Evolutionary conservation across 495 filamentous ascomycete species (phyloP).

Genomic region (Zalerion maritima): DNA sequence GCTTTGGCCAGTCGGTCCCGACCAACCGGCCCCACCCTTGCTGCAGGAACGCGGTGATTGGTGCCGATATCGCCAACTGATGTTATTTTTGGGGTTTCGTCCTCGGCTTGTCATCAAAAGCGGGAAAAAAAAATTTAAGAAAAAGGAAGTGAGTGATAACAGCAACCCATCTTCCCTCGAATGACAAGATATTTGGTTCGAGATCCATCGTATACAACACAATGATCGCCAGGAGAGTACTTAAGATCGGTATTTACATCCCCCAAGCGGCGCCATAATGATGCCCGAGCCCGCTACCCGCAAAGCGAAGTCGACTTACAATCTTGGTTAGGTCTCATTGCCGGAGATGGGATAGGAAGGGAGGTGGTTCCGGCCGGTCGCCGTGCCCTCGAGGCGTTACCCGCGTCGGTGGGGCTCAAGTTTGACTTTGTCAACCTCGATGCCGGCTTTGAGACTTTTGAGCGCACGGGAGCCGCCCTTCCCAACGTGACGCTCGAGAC

Average conservation of each 20-base stretch:
- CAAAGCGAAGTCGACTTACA: background rate
- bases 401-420: constrained; percentile 64
- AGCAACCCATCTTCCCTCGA: no score
- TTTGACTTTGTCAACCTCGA: constrained; percentile 89
- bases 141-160: constrained; percentile 18
- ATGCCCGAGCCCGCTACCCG: constrained; percentile 1
- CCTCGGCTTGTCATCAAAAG: no score
- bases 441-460: constrained; percentile 86
- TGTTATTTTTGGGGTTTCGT: background rate
- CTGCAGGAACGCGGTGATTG: no score
- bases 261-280: background rate
- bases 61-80: no score
- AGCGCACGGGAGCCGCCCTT: constrained; percentile 71
- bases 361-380: constrained; percentile 96
- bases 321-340: constrained; percentile 63
- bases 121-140: background rate
- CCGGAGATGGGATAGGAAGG: constrained; percentile 94
- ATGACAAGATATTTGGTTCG: no score
- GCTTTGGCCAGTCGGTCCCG: no score
- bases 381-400: constrained; percentile 77
- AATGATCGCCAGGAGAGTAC: constrained; percentile 39
- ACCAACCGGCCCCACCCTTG: no score
- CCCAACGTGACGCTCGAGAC: constrained; percentile 80
- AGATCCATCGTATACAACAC: constrained; percentile 2
- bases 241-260: constrained; percentile 41